A percentile compares a stretch with the other conserved stretches of the same genome.
phyloP scores from a whole-genome alignment of 2,329 filamentous ascomycete species.

The Phoma sp. region DNA sequence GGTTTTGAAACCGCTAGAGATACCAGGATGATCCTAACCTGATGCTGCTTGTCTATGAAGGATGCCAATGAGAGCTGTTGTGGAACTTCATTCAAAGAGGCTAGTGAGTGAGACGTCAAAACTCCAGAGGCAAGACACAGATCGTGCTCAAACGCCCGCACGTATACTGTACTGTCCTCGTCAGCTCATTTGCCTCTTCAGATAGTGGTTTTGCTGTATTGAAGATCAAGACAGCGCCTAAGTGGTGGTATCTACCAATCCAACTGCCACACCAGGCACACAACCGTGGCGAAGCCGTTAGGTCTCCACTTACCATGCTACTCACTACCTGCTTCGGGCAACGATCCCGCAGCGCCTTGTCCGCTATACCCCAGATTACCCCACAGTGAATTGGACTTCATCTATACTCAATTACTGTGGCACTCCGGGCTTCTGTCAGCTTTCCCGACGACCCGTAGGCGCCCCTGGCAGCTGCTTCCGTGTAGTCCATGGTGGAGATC shows the following conservation, averaged over 20 bases:
- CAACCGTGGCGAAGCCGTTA: constrained; percentile 14
- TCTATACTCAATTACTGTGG: constrained; percentile 44
- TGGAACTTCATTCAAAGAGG: background rate
- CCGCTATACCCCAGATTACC: constrained; percentile 43
- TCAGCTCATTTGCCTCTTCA: background rate
- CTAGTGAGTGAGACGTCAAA: background rate
- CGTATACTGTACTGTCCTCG: background rate
- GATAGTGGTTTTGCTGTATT: background rate
- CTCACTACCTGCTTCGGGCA: constrained; percentile 34
- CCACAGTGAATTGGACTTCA: constrained; percentile 42
- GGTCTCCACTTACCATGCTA: constrained; percentile 20
- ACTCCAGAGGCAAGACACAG: background rate
- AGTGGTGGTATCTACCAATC: constrained; percentile 20
- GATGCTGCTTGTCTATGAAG: background rate
- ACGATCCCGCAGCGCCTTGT: constrained; percentile 39
- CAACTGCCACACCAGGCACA: constrained; percentile 28
- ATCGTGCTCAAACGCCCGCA: constrained; percentile 1
- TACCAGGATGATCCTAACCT: constrained; percentile 23
- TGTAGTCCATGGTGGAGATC: constrained; percentile 22
- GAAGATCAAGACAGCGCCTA: background rate
- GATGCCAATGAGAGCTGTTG: constrained; percentile 17
- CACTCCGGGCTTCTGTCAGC: constrained; percentile 23
- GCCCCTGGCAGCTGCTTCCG: constrained; percentile 27
- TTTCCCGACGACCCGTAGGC: constrained; percentile 43
- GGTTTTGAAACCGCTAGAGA: constrained; percentile 17